These are phyloP conservation scores for Tylopilus felleus DNA, from an alignment of 768 basidiomycete species.

Conservation along the genomic window DNA sequence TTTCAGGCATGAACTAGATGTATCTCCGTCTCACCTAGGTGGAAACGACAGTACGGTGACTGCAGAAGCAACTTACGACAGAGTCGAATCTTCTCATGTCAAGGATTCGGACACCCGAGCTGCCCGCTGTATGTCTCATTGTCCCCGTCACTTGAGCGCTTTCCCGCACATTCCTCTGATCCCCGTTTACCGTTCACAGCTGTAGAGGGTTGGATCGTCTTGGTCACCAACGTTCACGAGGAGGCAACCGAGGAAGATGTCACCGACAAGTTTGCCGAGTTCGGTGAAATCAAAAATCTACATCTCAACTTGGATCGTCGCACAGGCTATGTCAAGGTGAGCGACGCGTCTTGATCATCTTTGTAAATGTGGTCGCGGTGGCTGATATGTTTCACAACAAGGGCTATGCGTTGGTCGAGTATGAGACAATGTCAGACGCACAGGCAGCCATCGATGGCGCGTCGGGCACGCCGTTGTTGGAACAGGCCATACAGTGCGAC, in stretches of 20 bases:
- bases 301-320: constrained; percentile 95
- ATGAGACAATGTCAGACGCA: constrained; percentile 92
- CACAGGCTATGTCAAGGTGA: constrained; percentile 97
- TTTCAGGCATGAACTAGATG: constrained; percentile 7
- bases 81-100: constrained; percentile 65
- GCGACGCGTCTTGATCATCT: constrained; percentile 12
- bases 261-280: constrained; percentile 94
- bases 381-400: constrained; percentile 40
- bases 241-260: constrained; percentile 98
- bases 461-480: constrained; percentile 76
- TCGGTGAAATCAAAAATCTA: constrained; percentile 95
- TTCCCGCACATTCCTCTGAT: constrained; percentile 5
- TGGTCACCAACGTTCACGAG: constrained; percentile 95
- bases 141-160: constrained; percentile 3
- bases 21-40: constrained; percentile 35
- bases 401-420: constrained; percentile 98
- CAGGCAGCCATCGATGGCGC: constrained; percentile 92
- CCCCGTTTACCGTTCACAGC: constrained; percentile 47
- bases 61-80: constrained; percentile 73
- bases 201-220: constrained; percentile 98
- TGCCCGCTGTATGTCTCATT: constrained; percentile 67
- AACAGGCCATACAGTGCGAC: constrained; percentile 85
- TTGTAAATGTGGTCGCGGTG: neutral
- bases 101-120: constrained; percentile 74
- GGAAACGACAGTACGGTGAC: constrained; percentile 58